These are phyloP conservation scores for Suillus placidus DNA, from an alignment of 768 basidiomycete genomes.

Conservation along the genomic window DNA sequence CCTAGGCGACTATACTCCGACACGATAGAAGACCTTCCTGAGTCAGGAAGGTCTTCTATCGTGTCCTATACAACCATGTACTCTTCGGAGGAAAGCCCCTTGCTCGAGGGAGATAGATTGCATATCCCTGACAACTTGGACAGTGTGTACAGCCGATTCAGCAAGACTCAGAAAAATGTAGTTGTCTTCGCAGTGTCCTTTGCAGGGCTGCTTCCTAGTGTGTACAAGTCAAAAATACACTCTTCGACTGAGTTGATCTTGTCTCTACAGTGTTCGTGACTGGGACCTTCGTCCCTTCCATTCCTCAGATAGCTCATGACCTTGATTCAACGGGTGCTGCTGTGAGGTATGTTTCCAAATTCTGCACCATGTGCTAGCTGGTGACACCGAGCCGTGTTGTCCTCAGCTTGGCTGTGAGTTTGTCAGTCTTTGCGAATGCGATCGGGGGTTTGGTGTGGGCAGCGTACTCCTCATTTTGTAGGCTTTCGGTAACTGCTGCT, in stretches of 20 bases:
- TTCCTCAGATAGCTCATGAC: conserved; percentile 38
- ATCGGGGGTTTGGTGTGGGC: conserved; percentile 50
- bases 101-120: not conserved
- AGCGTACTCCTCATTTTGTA: conserved; percentile 49
- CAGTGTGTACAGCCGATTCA: conserved; percentile 43
- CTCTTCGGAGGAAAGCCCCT: conserved; percentile 10
- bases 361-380: not conserved
- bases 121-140: not conserved
- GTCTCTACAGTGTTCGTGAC: conserved; percentile 28
- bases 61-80: not conserved
- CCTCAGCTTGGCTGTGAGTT: conserved; percentile 46
- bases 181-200: conserved; percentile 59
- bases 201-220: conserved; percentile 62
- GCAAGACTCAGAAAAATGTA: conserved; percentile 44
- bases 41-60: not conserved
- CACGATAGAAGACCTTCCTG: no score
- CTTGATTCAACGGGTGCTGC: conserved; percentile 32
- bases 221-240: conserved; percentile 18
- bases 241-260: not conserved
- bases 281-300: conserved; percentile 39
- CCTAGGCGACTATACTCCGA: not conserved
- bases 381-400: not conserved
- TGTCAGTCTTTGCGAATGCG: conserved; percentile 46
- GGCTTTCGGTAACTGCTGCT: conserved; percentile 16
- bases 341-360: conserved; percentile 27